These are phyloP conservation scores for Breynia disticha DNA, from an alignment of 441 rosid genomes.

Conservation along the genomic window DNA sequence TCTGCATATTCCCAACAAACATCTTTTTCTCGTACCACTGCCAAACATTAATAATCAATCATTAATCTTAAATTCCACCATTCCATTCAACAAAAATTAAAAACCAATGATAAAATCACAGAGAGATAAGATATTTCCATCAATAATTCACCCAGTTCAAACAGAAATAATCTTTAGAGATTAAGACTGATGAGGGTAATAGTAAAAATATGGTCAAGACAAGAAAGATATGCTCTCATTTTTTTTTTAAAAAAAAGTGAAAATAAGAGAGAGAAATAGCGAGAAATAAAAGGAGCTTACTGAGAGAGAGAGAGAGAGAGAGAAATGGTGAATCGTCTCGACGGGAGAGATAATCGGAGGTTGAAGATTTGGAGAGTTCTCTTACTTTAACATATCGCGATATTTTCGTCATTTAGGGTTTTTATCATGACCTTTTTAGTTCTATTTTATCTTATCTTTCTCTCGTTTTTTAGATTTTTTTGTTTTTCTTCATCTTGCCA, in stretches of 20 bases:
- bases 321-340: conserved; percentile 28
- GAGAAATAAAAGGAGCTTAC: conserved; percentile 45
- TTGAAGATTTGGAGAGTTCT: conserved; percentile 18
- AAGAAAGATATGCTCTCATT: too few relatives aligned
- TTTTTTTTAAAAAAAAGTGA: not conserved
- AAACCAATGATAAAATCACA: not conserved
- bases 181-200: too few relatives aligned
- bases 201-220: too few relatives aligned
- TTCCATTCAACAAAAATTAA: not conserved
- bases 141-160: not conserved
- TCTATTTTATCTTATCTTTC: conserved; percentile 2
- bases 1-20: conserved; percentile 92
- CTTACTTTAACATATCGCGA: conserved; percentile 38
- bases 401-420: conserved; percentile 39
- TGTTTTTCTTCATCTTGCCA: conserved; percentile 21
- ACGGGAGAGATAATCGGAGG: conserved; percentile 41
- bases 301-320: conserved; percentile 16
- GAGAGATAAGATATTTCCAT: not conserved
- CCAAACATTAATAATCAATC: not conserved
- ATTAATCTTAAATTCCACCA: not conserved
- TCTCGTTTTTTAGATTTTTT: conserved; percentile 6
- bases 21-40: conserved; percentile 92
- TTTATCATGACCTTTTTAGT: not conserved
- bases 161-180: too few relatives aligned
- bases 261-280: conserved; percentile 20